Percentiles rank a stretch among this genome's conserved stretches.
Conservation (phyloP, 371 early-diverging fungal genomes). For the Lichtheimia ramosa region DNA sequence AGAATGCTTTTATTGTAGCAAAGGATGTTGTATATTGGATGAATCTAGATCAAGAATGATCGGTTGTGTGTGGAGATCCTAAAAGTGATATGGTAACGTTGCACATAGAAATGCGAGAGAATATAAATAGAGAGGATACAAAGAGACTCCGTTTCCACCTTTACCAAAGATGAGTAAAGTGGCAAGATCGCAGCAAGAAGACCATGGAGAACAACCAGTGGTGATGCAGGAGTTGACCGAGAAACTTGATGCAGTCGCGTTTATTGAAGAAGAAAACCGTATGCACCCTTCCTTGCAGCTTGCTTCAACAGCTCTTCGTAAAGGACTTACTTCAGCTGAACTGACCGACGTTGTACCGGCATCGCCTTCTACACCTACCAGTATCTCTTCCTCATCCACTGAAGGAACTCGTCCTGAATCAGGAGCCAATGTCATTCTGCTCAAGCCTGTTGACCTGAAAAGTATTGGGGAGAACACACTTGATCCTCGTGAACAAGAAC, state of each 20-base stretch:
- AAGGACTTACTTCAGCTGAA: slow-evolving; percentile 10
- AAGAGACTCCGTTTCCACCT: no score
- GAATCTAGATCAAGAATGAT: no score
- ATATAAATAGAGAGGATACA: no score
- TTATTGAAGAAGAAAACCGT: slow-evolving; percentile 11
- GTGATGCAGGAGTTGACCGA: background rate
- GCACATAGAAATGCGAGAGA: background rate
- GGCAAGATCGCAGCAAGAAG: no score
- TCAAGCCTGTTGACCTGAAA: slow-evolving; percentile 21
- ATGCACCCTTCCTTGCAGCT: slow-evolving; percentile 18
- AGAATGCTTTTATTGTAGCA: no score
- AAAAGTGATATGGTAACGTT: slow-evolving; percentile 2
- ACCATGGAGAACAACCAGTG: background rate
- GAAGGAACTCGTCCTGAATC: slow-evolving; percentile 10
- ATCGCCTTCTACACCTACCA: slow-evolving; percentile 5
- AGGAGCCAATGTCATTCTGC: slow-evolving; percentile 18
- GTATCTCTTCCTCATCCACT: background rate
- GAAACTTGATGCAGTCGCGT: slow-evolving; percentile 3
- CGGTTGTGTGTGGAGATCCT: background rate
- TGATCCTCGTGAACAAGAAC: slow-evolving; percentile 51
- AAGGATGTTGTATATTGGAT: no score
- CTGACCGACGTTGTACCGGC: slow-evolving; percentile 9
- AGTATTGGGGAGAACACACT: slow-evolving; percentile 37
- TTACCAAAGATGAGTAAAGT: no score
- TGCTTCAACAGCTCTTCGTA: slow-evolving; percentile 10